Percentiles rank a stretch among this genome's conserved stretches.
Conservation (phyloP, 768 basidiomycete genomes). For the Hygrocybe coccinea region DNA sequence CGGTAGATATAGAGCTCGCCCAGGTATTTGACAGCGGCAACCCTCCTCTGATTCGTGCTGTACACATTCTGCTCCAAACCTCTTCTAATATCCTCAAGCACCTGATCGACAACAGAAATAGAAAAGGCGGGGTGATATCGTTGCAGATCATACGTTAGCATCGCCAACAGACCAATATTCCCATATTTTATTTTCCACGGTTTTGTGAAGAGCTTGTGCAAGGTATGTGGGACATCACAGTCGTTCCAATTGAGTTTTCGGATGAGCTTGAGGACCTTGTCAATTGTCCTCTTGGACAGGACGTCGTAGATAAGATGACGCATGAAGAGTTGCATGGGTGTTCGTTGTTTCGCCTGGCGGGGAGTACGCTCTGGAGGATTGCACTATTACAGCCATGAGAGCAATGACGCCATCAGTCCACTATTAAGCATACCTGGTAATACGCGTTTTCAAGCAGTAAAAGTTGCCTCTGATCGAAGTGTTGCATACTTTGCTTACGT, state of each 20-base stretch:
- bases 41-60: slow-evolving; percentile 87
- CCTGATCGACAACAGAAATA: slow-evolving; percentile 86
- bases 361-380: slow-evolving; percentile 94
- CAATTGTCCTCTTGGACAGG: slow-evolving; percentile 86
- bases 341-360: slow-evolving; percentile 76
- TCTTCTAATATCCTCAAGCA: slow-evolving; percentile 85
- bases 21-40: slow-evolving; percentile 90
- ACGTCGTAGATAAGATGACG: slow-evolving; percentile 94
- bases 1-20: slow-evolving; percentile 98
- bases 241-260: slow-evolving; percentile 98
- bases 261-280: slow-evolving; percentile 89
- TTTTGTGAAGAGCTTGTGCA: slow-evolving; percentile 92
- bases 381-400: slow-evolving; percentile 49
- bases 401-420: neutral
- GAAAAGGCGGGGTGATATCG: slow-evolving; percentile 88
- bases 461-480: slow-evolving; percentile 86
- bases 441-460: slow-evolving; percentile 95
- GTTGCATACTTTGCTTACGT: slow-evolving; percentile 88
- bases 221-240: slow-evolving; percentile 47
- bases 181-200: slow-evolving; percentile 96
- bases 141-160: slow-evolving; percentile 92
- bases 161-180: slow-evolving; percentile 84
- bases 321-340: slow-evolving; percentile 88
- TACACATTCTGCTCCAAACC: slow-evolving; percentile 94
- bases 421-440: slow-evolving; percentile 66